phyloP scores from a whole-genome alignment of 805 yeast species.

The Kockiozyma suomiensis region DNA sequence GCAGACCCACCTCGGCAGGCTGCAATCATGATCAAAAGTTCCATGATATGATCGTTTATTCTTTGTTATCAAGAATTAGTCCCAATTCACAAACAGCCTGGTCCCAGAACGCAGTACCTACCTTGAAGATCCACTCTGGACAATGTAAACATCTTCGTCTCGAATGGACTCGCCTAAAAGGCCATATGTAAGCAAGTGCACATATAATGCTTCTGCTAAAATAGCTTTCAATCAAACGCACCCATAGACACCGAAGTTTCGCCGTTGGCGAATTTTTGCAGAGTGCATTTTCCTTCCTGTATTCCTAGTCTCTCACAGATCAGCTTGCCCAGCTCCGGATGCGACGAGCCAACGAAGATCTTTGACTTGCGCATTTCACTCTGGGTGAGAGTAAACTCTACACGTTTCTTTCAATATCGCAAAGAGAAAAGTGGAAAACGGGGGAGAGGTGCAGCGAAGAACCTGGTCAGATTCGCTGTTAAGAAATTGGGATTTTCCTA shows the following conservation, averaged over 20 bases:
- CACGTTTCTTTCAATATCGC: not conserved
- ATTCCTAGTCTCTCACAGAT: conserved; percentile 92
- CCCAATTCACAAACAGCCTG: not conserved
- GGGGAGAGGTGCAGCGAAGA: not conserved
- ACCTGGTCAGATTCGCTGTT: not conserved
- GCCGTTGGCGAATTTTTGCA: conserved; percentile 93
- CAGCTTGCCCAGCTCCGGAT: conserved; percentile 87
- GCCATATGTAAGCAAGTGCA: not conserved
- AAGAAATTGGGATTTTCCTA: too few relatives aligned
- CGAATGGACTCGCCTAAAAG: conserved; percentile 54
- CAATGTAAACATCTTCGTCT: conserved; percentile 69
- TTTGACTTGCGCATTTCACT: conserved; percentile 90
- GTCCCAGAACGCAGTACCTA: not conserved
- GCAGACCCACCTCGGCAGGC: conserved; percentile 99
- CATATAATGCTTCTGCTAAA: not conserved
- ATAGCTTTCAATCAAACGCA: conserved; percentile 49
- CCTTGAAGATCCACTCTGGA: conserved; percentile 36
- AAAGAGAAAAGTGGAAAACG: not conserved
- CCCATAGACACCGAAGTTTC: conserved; percentile 96
- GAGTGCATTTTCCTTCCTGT: conserved; percentile 88
- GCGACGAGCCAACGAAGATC: conserved; percentile 94
- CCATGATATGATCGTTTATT: conserved; percentile 95
- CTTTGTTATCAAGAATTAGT: conserved; percentile 35
- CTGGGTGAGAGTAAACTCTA: not conserved
- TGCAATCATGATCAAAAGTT: conserved; percentile 83